Percentiles rank a stretch among this genome's conserved stretches.
Conservation (phyloP, 1,284 basidiomycete genomes). For the Sanghuangporus weigelae region DNA sequence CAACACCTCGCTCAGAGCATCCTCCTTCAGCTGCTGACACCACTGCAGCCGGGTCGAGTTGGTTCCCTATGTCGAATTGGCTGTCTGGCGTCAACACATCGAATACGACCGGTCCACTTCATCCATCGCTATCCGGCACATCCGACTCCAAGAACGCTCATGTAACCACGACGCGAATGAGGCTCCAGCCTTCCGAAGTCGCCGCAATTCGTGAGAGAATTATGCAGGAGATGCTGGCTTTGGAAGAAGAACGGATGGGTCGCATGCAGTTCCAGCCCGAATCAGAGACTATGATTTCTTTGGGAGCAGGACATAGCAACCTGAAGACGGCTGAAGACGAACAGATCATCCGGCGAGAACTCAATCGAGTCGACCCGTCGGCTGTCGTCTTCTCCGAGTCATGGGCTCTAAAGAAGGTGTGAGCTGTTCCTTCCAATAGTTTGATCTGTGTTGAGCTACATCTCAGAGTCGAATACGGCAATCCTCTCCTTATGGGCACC, state of each 20-base stretch:
- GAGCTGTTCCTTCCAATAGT: slow-evolving; percentile 13
- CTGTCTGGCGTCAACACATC: slow-evolving; percentile 11
- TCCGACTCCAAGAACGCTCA: slow-evolving; percentile 22
- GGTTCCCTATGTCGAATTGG: slow-evolving; percentile 14
- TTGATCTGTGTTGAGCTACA: slow-evolving; percentile 13
- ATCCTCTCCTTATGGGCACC: slow-evolving; percentile 91
- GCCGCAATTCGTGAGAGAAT: slow-evolving; percentile 91
- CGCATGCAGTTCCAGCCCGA: slow-evolving; percentile 78
- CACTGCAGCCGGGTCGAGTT: not conserved
- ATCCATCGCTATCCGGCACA: slow-evolving; percentile 28
- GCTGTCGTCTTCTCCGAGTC: slow-evolving; percentile 94
- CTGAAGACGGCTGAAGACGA: slow-evolving; percentile 83
- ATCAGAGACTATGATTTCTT: slow-evolving; percentile 50
- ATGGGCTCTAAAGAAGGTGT: slow-evolving; percentile 90
- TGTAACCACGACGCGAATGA: slow-evolving; percentile 43
- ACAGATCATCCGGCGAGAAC: slow-evolving; percentile 85
- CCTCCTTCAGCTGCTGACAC: not conserved
- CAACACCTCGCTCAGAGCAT: slow-evolving; percentile 1
- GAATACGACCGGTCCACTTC: slow-evolving; percentile 23
- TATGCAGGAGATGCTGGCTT: slow-evolving; percentile 97
- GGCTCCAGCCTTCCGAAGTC: slow-evolving; percentile 75
- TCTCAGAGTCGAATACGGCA: slow-evolving; percentile 81
- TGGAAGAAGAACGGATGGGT: slow-evolving; percentile 96
- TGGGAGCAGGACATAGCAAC: slow-evolving; percentile 34
- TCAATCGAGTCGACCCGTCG: slow-evolving; percentile 97